These are phyloP conservation scores for Stropharia rugosoannulata DNA, from an alignment of 768 basidiomycete species.

Conservation along the genomic window DNA sequence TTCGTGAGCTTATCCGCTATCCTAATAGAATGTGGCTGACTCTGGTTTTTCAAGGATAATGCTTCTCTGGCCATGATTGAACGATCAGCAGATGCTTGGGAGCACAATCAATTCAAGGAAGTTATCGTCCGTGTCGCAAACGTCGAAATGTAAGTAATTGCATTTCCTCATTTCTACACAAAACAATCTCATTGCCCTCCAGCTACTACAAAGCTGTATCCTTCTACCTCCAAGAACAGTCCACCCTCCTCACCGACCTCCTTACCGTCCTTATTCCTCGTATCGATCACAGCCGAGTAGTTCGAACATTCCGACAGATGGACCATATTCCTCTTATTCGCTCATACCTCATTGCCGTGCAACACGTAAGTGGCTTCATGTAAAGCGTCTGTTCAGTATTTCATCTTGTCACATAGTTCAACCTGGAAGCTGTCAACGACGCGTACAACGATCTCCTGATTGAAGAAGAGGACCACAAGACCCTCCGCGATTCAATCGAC, in stretches of 20 bases:
- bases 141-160: constrained; percentile 79
- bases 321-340: constrained; percentile 96
- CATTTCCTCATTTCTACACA: not conserved
- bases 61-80: constrained; percentile 99
- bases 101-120: constrained; percentile 99
- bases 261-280: constrained; percentile 90
- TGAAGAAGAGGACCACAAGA: constrained; percentile 99
- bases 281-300: constrained; percentile 93
- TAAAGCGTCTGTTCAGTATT: not conserved
- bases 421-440: constrained; percentile 96
- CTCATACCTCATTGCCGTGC: constrained; percentile 95
- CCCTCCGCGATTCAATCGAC: constrained; percentile 95
- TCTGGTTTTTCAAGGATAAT: constrained; percentile 64
- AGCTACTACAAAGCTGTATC: constrained; percentile 95
- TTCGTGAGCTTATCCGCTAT: constrained; percentile 49
- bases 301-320: constrained; percentile 92
- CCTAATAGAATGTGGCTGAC: not conserved
- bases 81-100: constrained; percentile 97
- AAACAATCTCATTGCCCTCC: not conserved
- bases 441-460: constrained; percentile 98
- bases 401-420: constrained; percentile 54
- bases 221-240: constrained; percentile 94
- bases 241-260: constrained; percentile 89
- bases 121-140: constrained; percentile 96
- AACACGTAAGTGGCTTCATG: constrained; percentile 63